Percentiles rank a stretch among this genome's conserved stretches.
These are phyloP conservation scores for Xylaria intraflava DNA, from an alignment of 495 filamentous ascomycete genomes.

Conservation along the genomic window DNA sequence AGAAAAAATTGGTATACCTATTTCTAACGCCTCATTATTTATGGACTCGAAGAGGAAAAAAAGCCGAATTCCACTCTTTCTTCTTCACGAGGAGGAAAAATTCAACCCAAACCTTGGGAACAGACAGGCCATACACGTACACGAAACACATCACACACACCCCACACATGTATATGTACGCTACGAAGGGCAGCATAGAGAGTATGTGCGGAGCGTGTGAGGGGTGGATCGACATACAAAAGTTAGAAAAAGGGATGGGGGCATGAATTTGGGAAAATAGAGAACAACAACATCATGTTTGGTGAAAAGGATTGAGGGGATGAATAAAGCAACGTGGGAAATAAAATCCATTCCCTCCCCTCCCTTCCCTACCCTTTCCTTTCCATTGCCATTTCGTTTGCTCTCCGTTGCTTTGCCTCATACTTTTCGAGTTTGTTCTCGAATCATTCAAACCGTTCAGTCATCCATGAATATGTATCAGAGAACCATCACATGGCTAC, in stretches of 20 bases:
- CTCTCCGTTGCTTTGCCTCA: not conserved
- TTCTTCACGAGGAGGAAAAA: not conserved
- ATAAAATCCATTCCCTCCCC: not conserved
- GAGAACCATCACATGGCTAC: not conserved
- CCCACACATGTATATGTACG: not conserved
- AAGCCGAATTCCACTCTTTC: not conserved
- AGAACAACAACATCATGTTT: not conserved
- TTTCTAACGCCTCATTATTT: constrained; percentile 13
- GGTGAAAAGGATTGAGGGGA: constrained; percentile 5
- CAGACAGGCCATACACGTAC: not conserved
- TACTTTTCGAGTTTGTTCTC: constrained; percentile 1
- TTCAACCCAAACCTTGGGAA: not conserved
- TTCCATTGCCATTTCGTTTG: constrained; percentile 9
- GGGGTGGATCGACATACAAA: constrained; percentile 1
- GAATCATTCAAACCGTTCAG: constrained; percentile 13
- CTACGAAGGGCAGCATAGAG: not conserved
- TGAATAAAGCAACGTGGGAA: constrained; percentile 3
- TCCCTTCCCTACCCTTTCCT: constrained; percentile 7
- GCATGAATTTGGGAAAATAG: not conserved
- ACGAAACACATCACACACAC: not conserved
- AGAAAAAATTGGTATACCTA: constrained; percentile 7
- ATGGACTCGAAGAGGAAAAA: not conserved
- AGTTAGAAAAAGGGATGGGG: not conserved
- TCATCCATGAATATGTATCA: constrained; percentile 4
- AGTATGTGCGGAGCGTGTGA: not conserved